A percentile compares a stretch with the other conserved stretches of the same genome.
phyloP scores from a whole-genome alignment of 768 basidiomycete genomes.

The Phylloporus arenicola region DNA sequence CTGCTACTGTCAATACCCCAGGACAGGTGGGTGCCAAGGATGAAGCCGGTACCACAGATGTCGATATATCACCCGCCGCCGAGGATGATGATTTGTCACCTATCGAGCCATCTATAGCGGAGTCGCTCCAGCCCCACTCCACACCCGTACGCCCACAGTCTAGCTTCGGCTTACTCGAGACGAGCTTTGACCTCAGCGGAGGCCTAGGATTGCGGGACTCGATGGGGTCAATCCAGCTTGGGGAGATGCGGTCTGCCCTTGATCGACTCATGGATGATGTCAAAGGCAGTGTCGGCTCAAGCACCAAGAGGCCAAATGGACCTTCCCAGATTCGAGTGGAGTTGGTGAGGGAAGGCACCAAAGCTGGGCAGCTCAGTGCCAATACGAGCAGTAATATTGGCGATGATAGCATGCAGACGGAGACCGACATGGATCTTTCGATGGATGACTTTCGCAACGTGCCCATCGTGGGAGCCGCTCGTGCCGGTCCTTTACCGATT shows the following conservation, averaged over 20 bases:
- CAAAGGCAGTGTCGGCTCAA: constrained; percentile 22
- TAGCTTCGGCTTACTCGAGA: constrained; percentile 17
- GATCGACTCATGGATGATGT: constrained; percentile 72
- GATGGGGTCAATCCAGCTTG: constrained; percentile 50
- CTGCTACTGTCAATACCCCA: not conserved
- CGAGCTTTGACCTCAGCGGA: constrained; percentile 23
- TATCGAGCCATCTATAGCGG: not conserved
- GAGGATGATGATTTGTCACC: not conserved
- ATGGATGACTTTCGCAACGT: constrained; percentile 22
- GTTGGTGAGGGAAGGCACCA: constrained; percentile 30
- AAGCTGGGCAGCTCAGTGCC: constrained; percentile 30
- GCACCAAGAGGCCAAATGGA: constrained; percentile 18
- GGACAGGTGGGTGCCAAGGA: not conserved
- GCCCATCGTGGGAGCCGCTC: constrained; percentile 6
- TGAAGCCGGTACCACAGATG: not conserved
- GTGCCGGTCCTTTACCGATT: constrained; percentile 27
- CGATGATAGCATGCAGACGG: constrained; percentile 28
- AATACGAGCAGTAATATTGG: constrained; percentile 31
- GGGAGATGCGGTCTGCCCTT: constrained; percentile 68
- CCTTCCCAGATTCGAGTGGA: constrained; percentile 22
- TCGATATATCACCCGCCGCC: not conserved
- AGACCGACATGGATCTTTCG: constrained; percentile 30
- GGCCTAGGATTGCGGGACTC: constrained; percentile 32
- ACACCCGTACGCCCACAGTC: constrained; percentile 6
- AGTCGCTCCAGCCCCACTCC: constrained; percentile 8